Evolutionary conservation across 805 yeast genomes (phyloP).

Genomic region (Clavispora vitiphila): DNA sequence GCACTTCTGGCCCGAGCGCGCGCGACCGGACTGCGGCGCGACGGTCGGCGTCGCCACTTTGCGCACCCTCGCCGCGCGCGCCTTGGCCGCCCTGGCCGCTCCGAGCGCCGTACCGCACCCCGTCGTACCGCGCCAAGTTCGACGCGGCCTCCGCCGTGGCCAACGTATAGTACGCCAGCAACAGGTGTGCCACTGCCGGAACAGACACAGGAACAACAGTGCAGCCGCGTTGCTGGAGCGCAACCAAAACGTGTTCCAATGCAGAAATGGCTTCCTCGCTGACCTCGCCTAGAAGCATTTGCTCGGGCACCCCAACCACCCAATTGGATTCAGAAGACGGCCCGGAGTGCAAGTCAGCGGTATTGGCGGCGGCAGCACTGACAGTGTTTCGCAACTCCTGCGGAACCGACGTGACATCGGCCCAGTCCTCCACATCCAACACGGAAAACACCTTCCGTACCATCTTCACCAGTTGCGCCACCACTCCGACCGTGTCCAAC

Average conservation of each 20-base stretch:
- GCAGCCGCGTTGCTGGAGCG: constrained; percentile 45
- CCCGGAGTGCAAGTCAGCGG: no score
- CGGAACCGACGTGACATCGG: constrained; percentile 73
- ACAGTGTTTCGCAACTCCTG: constrained; percentile 8
- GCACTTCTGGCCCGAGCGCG: constrained; percentile 72
- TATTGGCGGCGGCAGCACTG: no score
- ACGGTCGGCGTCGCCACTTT: constrained; percentile 75
- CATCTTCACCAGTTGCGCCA: constrained; percentile 46
- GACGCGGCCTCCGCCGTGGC: constrained; percentile 95
- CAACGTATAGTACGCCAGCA: constrained; percentile 81
- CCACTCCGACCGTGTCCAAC: constrained; percentile 87
- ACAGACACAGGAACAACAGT: constrained; percentile 60
- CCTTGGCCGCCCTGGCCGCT: no score
- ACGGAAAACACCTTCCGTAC: constrained; percentile 47
- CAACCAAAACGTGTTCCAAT: constrained; percentile 44
- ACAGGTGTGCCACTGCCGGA: constrained; percentile 59
- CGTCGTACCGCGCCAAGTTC: constrained; percentile 85
- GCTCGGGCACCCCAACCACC: constrained; percentile 68
- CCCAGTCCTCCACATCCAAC: constrained; percentile 57
- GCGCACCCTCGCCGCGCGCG: constrained; percentile 85
- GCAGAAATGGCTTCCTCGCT: constrained; percentile 40
- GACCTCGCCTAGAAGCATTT: constrained; percentile 56
- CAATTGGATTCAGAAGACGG: no score
- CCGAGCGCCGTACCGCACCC: constrained; percentile 80
- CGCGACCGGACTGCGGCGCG: constrained; percentile 92